Conservation (phyloP, 176 grass and related monocot genomes). For the Triticum turgidum region DNA sequence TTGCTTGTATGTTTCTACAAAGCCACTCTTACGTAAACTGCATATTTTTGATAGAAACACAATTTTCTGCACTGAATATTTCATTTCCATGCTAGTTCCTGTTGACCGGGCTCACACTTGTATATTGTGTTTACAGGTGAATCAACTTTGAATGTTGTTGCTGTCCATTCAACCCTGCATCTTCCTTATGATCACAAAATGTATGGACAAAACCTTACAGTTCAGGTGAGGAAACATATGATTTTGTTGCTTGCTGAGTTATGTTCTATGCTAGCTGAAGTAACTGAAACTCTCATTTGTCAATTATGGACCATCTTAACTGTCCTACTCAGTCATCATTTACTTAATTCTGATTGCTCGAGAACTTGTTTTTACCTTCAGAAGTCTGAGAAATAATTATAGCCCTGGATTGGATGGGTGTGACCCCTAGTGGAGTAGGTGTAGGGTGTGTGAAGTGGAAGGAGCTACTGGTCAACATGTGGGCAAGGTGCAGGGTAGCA, state of each 20-base stretch:
- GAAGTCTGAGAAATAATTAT: not conserved
- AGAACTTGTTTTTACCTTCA: not conserved
- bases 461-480: not conserved
- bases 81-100: not conserved
- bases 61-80: not conserved
- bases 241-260: not conserved
- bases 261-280: conserved; percentile 1
- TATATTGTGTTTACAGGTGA: conserved; percentile 56
- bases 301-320: not conserved
- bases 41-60: not conserved
- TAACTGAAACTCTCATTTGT: not conserved
- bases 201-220: conserved; percentile 94
- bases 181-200: conserved; percentile 86
- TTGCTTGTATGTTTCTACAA: not conserved
- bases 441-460: not conserved
- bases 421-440: not conserved
- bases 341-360: not conserved
- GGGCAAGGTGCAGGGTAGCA: not conserved
- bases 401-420: not conserved
- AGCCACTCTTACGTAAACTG: not conserved
- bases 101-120: conserved; percentile 16
- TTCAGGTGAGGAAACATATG: conserved; percentile 59
- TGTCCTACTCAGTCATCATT: not conserved
- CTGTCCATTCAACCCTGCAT: conserved; percentile 84
- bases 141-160: conserved; percentile 72